Evolutionary conservation across 202 grass and related monocot genomes (phyloP).

Genomic region (Digitaria exilis): DNA sequence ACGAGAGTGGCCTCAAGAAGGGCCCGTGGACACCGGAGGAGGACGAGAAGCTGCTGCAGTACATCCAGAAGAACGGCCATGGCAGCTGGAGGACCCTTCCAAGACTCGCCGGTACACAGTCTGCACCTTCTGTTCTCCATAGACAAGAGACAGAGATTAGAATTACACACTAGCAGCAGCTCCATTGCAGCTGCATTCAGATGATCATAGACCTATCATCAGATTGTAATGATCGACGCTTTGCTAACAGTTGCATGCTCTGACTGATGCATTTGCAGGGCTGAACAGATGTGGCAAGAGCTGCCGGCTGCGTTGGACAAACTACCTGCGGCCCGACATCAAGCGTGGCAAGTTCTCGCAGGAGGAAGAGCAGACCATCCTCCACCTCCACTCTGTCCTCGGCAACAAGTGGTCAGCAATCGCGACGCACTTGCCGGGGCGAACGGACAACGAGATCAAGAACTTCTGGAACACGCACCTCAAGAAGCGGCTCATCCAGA

Average conservation of each 20-base stretch:
- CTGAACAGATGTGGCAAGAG: slow-evolving; percentile 94
- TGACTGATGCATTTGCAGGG: slow-evolving; percentile 51
- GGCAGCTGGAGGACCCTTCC: slow-evolving; percentile 93
- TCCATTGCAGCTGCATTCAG: slow-evolving; percentile 7
- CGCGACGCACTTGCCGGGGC: slow-evolving; percentile 67
- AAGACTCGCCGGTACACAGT: slow-evolving; percentile 68
- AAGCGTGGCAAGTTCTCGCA: slow-evolving; percentile 88
- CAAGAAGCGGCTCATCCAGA: slow-evolving; percentile 88
- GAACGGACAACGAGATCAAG: slow-evolving; percentile 88
- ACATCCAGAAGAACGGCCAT: slow-evolving; percentile 82
- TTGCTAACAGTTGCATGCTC: too few species aligned
- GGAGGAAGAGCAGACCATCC: slow-evolving; percentile 90
- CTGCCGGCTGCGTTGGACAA: slow-evolving; percentile 89
- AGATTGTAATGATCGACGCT: too few species aligned
- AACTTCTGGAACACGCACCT: slow-evolving; percentile 95
- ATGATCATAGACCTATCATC: slow-evolving; percentile 6
- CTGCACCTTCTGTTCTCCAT: background rate
- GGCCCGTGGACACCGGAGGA: slow-evolving; percentile 92
- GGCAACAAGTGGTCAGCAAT: slow-evolving; percentile 97
- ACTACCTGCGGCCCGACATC: slow-evolving; percentile 91
- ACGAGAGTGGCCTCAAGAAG: slow-evolving; percentile 87
- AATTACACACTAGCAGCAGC: background rate
- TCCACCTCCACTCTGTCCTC: slow-evolving; percentile 77
- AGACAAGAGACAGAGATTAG: background rate
- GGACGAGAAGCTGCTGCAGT: slow-evolving; percentile 76